Conservation (phyloP, 1,284 basidiomycete species). For the Pulveroboletus sp. region DNA sequence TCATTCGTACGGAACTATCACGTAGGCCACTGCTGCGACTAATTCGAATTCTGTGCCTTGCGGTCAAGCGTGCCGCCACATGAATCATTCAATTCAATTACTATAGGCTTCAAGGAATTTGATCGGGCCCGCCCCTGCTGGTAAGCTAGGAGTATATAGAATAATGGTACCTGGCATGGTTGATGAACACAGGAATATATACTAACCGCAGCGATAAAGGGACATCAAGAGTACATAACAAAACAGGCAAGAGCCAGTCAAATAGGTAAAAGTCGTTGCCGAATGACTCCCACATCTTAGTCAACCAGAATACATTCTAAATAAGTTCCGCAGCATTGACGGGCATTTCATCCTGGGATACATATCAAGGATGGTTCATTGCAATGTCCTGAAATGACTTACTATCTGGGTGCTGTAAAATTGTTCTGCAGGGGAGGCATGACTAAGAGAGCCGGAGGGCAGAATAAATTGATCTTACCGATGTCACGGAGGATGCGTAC, state of each 20-base stretch:
- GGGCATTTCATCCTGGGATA: slow-evolving; percentile 85
- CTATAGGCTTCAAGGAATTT: not conserved
- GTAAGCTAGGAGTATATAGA: not conserved
- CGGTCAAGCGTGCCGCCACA: not conserved
- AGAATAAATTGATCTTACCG: slow-evolving; percentile 49
- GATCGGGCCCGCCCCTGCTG: too few relatives aligned
- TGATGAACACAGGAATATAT: slow-evolving; percentile 23
- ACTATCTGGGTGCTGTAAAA: slow-evolving; percentile 90
- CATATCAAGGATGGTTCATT: slow-evolving; percentile 1
- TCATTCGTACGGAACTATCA: not conserved
- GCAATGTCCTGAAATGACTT: slow-evolving; percentile 34
- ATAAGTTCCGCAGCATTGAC: slow-evolving; percentile 89
- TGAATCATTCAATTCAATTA: not conserved
- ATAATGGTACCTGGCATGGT: slow-evolving; percentile 4
- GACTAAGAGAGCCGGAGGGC: slow-evolving; percentile 6
- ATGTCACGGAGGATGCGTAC: slow-evolving; percentile 90
- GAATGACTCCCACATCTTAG: slow-evolving; percentile 1
- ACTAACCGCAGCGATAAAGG: slow-evolving; percentile 41
- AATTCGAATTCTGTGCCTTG: not conserved
- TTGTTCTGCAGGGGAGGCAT: slow-evolving; percentile 56
- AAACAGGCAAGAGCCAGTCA: slow-evolving; percentile 5
- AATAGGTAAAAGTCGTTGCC: slow-evolving; percentile 2
- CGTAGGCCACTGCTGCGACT: not conserved
- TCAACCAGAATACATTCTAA: slow-evolving; percentile 37
- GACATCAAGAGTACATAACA: slow-evolving; percentile 22